Percentiles rank a stretch among this genome's conserved stretches.
Conservation (phyloP, 2,329 filamentous ascomycete genomes). For the Aspergillus costaricaensis region DNA sequence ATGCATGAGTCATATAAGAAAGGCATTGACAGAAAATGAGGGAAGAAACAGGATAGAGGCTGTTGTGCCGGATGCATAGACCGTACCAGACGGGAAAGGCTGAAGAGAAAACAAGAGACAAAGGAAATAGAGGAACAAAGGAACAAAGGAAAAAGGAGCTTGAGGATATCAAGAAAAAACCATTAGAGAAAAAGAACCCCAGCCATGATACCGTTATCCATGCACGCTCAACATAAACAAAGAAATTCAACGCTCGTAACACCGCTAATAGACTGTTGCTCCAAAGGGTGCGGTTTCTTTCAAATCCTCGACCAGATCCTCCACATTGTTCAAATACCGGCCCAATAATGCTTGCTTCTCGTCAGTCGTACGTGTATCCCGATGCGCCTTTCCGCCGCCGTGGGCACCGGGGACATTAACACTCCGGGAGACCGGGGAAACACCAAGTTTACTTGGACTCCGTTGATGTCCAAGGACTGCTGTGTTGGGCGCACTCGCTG, state of each 20-base stretch:
- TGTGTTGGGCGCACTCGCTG: slow-evolving; percentile 37
- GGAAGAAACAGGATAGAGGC: slow-evolving; percentile 15
- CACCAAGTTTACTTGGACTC: slow-evolving; percentile 68
- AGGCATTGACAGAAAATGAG: slow-evolving; percentile 12
- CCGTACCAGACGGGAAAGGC: slow-evolving; percentile 21
- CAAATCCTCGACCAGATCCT: slow-evolving; percentile 81
- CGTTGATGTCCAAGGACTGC: slow-evolving; percentile 58
- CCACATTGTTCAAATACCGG: slow-evolving; percentile 76
- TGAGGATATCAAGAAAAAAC: slow-evolving; percentile 3
- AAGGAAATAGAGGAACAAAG: slow-evolving; percentile 14
- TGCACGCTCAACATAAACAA: slow-evolving; percentile 22
- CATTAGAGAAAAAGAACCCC: slow-evolving; percentile 14
- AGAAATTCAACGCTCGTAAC: slow-evolving; percentile 16
- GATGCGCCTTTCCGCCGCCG: slow-evolving; percentile 27
- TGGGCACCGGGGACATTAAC: slow-evolving; percentile 33
- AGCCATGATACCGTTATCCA: slow-evolving; percentile 23
- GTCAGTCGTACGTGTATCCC: slow-evolving; percentile 65
- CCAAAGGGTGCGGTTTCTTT: slow-evolving; percentile 76
- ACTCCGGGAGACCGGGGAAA: slow-evolving; percentile 56
- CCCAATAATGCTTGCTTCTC: slow-evolving; percentile 81
- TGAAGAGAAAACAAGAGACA: slow-evolving; percentile 11
- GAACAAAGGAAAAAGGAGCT: slow-evolving; percentile 10
- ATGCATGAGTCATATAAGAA: slow-evolving; percentile 17
- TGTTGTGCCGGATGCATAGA: slow-evolving; percentile 7
- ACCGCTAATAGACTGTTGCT: slow-evolving; percentile 44